Conservation (phyloP, 306 rosid genomes). For the Morella rubra region DNA sequence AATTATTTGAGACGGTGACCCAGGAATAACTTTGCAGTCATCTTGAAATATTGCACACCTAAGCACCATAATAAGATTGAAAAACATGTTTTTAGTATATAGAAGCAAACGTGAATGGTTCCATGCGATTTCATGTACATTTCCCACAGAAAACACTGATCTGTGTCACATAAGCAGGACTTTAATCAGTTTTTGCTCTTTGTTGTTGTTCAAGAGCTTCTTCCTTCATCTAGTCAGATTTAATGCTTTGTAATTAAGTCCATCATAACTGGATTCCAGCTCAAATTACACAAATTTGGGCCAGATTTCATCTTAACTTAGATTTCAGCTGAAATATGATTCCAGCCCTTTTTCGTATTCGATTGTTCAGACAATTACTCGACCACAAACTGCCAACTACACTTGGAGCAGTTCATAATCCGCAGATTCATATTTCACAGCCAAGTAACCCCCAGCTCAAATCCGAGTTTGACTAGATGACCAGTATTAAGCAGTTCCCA, state of each 20-base stretch:
- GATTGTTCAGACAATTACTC: too few species aligned
- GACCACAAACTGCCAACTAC: too few species aligned
- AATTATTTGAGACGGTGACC: slow-evolving; percentile 56
- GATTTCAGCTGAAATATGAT: too few species aligned
- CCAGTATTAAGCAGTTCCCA: neutral
- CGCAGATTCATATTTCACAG: neutral
- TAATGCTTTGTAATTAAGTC: too few species aligned
- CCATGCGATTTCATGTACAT: neutral
- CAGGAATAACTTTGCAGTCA: slow-evolving; percentile 60
- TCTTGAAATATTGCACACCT: slow-evolving; percentile 88
- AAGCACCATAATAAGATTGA: neutral
- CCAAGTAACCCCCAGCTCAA: neutral
- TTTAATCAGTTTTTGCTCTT: too few species aligned
- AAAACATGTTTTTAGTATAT: neutral
- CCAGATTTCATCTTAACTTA: too few species aligned
- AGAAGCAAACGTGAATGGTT: neutral
- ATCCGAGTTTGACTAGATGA: neutral
- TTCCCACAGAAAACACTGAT: neutral
- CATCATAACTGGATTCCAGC: too few species aligned
- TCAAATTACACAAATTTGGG: too few species aligned
- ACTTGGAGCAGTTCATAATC: neutral
- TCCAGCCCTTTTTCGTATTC: too few species aligned
- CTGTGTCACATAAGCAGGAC: neutral
- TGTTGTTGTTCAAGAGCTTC: too few species aligned
- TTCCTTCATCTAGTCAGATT: too few species aligned